phyloP scores from a whole-genome alignment of 2,329 filamentous ascomycete species.

The Orbilia quercus region DNA sequence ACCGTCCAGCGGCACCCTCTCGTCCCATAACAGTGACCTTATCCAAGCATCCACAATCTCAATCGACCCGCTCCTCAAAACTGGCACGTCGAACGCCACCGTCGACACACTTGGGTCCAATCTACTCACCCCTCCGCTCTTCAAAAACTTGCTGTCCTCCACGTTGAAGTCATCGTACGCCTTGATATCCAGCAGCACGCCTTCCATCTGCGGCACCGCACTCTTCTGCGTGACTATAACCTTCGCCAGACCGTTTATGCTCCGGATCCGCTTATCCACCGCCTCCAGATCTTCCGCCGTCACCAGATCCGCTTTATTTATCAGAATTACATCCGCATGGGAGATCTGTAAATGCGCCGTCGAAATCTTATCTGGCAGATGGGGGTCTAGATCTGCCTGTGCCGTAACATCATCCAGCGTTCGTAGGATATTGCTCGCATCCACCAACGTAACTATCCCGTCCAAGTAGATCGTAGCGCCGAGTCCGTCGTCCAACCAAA shows the following conservation, averaged over 20 bases:
- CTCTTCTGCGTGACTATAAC: slow-evolving; percentile 84
- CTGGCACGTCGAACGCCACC: slow-evolving; percentile 75
- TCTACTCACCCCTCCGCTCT: slow-evolving; percentile 80
- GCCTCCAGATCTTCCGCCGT: slow-evolving; percentile 73
- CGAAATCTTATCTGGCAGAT: slow-evolving; percentile 70
- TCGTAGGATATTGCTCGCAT: slow-evolving; percentile 89
- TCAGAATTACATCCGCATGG: slow-evolving; percentile 91
- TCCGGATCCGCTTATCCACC: slow-evolving; percentile 77
- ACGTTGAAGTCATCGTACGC: slow-evolving; percentile 84
- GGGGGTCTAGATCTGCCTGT: slow-evolving; percentile 65
- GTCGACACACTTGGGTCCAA: slow-evolving; percentile 91
- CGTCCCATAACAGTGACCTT: slow-evolving; percentile 84
- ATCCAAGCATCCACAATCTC: slow-evolving; percentile 81
- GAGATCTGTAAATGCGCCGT: slow-evolving; percentile 97
- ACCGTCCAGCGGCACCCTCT: slow-evolving; percentile 67
- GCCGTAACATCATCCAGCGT: slow-evolving; percentile 76
- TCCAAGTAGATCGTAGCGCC: slow-evolving; percentile 96
- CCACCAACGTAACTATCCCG: slow-evolving; percentile 93
- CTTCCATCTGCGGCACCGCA: slow-evolving; percentile 82
- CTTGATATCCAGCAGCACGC: slow-evolving; percentile 86
- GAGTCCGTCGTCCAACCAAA: slow-evolving; percentile 97
- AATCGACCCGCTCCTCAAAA: slow-evolving; percentile 71
- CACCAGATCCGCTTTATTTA: slow-evolving; percentile 94
- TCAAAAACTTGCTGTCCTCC: slow-evolving; percentile 65
- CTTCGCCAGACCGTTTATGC: slow-evolving; percentile 90